phyloP scores from a whole-genome alignment of 179 eudicot genomes.

The Patellifolia procumbens region DNA sequence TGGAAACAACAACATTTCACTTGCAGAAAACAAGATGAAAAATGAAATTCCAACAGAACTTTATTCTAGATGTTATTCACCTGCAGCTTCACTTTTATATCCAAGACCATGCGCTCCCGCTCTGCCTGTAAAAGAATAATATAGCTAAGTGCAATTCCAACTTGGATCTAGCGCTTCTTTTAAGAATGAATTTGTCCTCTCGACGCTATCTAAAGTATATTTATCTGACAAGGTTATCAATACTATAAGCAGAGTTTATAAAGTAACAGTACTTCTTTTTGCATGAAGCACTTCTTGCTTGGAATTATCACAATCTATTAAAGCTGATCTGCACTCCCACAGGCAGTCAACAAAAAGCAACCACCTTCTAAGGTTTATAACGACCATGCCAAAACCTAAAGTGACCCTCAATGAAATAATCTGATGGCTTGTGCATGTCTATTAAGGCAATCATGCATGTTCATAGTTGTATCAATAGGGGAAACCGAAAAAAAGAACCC shows the following conservation, averaged over 20 bases:
- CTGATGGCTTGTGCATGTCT: not conserved
- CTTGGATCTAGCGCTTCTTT: too few species aligned
- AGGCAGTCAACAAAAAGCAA: not conserved
- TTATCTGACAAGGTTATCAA: not conserved
- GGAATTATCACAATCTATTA: not conserved
- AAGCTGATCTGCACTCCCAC: not conserved
- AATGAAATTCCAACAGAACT: not conserved
- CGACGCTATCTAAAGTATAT: not conserved
- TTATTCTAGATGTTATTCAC: slow-evolving; percentile 29
- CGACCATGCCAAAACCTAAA: not conserved
- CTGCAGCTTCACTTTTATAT: slow-evolving; percentile 91
- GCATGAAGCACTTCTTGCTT: not conserved
- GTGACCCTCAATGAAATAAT: not conserved
- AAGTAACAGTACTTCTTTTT: not conserved
- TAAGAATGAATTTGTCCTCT: not conserved
- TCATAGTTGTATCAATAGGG: not conserved
- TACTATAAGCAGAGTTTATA: not conserved
- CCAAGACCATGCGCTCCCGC: slow-evolving; percentile 77
- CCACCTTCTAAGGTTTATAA: not conserved
- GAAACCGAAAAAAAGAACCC: slow-evolving; percentile 36
- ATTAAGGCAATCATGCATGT: not conserved
- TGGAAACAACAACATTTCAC: not conserved
- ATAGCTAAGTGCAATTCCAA: slow-evolving; percentile 4
- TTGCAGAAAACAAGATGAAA: not conserved
- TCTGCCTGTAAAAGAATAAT: slow-evolving; percentile 55